Evolutionary conservation across 2,329 filamentous ascomycete species (phyloP).

Genomic region (Emergomyces africanus): DNA sequence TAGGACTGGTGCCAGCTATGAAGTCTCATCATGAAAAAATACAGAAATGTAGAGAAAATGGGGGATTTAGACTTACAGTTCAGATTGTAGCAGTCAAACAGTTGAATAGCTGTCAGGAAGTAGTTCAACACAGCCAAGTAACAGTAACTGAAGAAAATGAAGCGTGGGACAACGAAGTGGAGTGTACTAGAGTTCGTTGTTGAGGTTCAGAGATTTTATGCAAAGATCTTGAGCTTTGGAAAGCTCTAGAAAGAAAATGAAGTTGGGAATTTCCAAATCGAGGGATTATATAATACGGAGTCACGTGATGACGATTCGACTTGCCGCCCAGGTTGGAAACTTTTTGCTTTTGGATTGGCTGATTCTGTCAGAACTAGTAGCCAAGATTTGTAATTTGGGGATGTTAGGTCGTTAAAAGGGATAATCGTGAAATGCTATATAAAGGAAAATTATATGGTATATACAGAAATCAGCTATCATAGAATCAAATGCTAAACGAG

Average conservation of each 20-base stretch:
- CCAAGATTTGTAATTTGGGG: too few relatives aligned
- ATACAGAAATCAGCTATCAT: neutral
- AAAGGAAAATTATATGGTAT: neutral
- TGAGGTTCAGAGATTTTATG: neutral
- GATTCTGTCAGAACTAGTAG: too few relatives aligned
- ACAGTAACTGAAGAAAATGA: neutral
- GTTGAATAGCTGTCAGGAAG: neutral
- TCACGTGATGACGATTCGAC: too few relatives aligned
- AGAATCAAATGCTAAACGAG: neutral
- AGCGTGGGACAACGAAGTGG: neutral
- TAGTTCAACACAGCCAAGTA: neutral
- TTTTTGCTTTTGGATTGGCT: too few relatives aligned
- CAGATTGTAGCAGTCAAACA: neutral
- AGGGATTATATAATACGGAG: neutral
- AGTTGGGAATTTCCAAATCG: neutral
- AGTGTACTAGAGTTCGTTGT: neutral
- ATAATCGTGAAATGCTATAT: neutral
- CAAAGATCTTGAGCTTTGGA: constrained; percentile 4
- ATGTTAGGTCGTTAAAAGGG: too few relatives aligned
- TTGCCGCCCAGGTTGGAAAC: too few relatives aligned
- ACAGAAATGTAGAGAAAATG: constrained; percentile 5
- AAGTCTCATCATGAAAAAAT: constrained; percentile 41
- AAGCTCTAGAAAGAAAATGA: constrained; percentile 11
- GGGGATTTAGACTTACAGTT: constrained; percentile 2
- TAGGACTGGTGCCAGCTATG: constrained; percentile 56